Evolutionary conservation across 768 basidiomycete species (phyloP).

Genomic region (Mrakia hoshinonis): DNA sequence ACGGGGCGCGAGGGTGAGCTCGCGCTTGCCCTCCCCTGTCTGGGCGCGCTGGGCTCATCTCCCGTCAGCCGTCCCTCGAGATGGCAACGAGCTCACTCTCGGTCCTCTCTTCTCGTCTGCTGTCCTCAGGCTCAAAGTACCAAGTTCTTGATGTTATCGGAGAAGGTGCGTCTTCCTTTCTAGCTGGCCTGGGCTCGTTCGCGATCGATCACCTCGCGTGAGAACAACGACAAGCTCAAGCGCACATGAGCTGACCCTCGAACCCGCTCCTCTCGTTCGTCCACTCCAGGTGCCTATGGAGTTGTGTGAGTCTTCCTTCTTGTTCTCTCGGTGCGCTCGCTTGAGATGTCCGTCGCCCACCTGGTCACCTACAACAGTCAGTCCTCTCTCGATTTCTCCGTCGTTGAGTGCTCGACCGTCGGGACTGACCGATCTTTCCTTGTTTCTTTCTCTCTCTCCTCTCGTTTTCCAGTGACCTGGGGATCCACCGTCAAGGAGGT

Average conservation of each 20-base stretch:
- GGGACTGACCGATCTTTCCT: too few relatives aligned
- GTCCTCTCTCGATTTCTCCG: neutral
- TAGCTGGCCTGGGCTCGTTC: too few relatives aligned
- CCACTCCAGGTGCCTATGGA: slow-evolving; percentile 11
- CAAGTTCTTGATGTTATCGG: slow-evolving; percentile 75
- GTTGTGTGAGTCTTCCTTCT: slow-evolving; percentile 15
- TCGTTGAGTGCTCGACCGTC: too few relatives aligned
- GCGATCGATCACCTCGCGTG: neutral
- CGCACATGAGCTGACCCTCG: slow-evolving; percentile 48
- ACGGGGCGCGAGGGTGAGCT: neutral
- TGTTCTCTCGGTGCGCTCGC: neutral
- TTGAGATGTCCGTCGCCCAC: slow-evolving; percentile 32
- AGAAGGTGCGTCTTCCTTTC: slow-evolving; percentile 61
- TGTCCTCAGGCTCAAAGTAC: slow-evolving; percentile 43
- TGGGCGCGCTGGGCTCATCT: too few relatives aligned
- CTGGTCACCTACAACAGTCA: slow-evolving; percentile 34
- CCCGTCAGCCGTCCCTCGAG: neutral
- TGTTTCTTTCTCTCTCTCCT: neutral
- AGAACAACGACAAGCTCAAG: neutral
- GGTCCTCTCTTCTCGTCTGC: neutral
- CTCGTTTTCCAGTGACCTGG: slow-evolving; percentile 16
- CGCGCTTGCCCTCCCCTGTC: neutral
- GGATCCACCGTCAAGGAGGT: slow-evolving; percentile 30
- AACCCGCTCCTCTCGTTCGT: slow-evolving; percentile 1
- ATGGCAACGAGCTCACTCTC: neutral